Evolutionary conservation across 2,329 filamentous ascomycete species (phyloP), one percentile per base, ranked within the genome.

Genomic region (Nemania abortiva): DNA sequence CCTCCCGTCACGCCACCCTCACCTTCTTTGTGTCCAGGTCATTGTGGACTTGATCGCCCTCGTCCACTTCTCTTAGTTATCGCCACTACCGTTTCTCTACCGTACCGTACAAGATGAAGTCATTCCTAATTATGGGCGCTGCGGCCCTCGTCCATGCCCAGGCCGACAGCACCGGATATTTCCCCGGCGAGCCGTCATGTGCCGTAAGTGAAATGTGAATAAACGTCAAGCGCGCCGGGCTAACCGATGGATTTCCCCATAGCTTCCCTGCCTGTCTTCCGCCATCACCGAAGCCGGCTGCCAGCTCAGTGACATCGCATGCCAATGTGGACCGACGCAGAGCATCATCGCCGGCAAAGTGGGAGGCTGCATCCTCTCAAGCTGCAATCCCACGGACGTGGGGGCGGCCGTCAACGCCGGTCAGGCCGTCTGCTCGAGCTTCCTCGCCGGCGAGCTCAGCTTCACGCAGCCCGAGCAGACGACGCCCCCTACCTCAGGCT

Each of bases 221-320:
- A 20, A 29, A 37, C 10, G 47, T 24, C 2, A 9, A 65, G 24
- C 11, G 1, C 24, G 27, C 37, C 4, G n/a, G n/a, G 20, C 65
- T 64, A 22, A 66, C 47, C 22, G 61, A 42, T 24, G 11, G 6
- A 2, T n/a, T 52, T 13, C 10, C 42, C 20, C 42, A 3, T 66
- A 86, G 83, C 75, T 83, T 47, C 69, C 80, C 63, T 89, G 86
- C 80, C 80, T 88, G 74, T 74, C 78, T 54, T 74, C 79, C 24
- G 85, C 85, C 71, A 81, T 87, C 74, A 76, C 78, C 20, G 76
- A 78, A n/a, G 83, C 83, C 22, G 82, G 83, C 74, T 89, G 87
- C 77, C 72, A 67, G 15, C 67, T 82, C 66, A 81, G 78, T 53
- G 85, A 89, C 77, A 75, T 79, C 52, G 77, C 75, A 59, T 89